Evolutionary conservation across 139 green algal species (phyloP).

Genomic region (Coelastrella sp.): DNA sequence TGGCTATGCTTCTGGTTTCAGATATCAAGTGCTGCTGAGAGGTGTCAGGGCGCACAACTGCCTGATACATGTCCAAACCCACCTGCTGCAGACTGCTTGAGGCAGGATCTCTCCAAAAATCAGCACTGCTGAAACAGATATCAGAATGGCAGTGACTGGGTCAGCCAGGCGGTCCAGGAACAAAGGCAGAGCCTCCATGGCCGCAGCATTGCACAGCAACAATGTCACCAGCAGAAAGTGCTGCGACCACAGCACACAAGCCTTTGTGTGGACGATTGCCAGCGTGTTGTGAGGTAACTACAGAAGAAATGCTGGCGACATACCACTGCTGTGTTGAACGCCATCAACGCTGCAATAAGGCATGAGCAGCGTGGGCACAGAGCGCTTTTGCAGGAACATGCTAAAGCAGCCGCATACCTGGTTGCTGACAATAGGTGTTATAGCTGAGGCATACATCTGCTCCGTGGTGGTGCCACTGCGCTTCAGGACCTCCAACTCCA

Average conservation of each 20-base stretch:
- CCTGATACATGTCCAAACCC: constrained; percentile 56
- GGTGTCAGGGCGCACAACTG: not conserved
- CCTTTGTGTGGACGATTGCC: constrained; percentile 13
- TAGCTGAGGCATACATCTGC: constrained; percentile 57
- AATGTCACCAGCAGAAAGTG: constrained; percentile 77
- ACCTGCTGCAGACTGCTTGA: constrained; percentile 87
- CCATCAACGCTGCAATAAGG: not conserved
- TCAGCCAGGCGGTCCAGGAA: constrained; percentile 81
- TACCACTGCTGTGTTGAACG: constrained; percentile 54
- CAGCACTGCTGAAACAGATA: constrained; percentile 84
- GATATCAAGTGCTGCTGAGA: not conserved
- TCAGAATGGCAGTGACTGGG: constrained; percentile 73
- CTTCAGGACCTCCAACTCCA: constrained; percentile 80
- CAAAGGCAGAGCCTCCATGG: constrained; percentile 80
- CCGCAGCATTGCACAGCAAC: constrained; percentile 75
- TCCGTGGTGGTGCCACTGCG: constrained; percentile 67
- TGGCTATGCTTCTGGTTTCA: not conserved
- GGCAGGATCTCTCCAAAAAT: constrained; percentile 92
- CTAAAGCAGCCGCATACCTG: not conserved
- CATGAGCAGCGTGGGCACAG: not conserved
- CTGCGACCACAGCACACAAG: not conserved
- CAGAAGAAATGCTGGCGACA: constrained; percentile 53
- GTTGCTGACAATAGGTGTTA: constrained; percentile 37
- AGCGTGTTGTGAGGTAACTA: constrained; percentile 42
- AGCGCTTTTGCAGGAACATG: not conserved